Percentiles rank a stretch among this genome's conserved stretches.
Evolutionary conservation across 768 basidiomycete species (phyloP).

Genomic region (Macrolepiota fuliginosa): DNA sequence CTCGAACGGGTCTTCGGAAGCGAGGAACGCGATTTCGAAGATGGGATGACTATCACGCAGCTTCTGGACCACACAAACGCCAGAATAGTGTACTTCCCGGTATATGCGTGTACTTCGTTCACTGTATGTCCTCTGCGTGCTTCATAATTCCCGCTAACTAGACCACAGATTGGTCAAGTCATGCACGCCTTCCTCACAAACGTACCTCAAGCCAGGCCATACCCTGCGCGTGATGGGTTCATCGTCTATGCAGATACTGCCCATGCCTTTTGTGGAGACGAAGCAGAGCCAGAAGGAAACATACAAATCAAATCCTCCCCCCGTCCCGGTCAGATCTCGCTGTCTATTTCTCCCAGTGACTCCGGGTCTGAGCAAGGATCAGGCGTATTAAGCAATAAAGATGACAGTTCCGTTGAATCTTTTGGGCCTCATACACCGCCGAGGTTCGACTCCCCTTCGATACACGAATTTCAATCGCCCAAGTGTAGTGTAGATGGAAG

Average conservation of each 20-base stretch:
- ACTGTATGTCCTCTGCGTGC: conserved; percentile 17
- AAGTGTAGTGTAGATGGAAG: background rate
- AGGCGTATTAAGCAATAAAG: conserved; percentile 3
- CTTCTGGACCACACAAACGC: conserved; percentile 25
- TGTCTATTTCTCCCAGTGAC: background rate
- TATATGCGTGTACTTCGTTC: conserved; percentile 31
- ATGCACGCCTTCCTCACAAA: conserved; percentile 22
- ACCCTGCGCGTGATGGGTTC: conserved; percentile 20
- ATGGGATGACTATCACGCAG: conserved; percentile 26
- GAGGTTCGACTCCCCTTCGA: background rate
- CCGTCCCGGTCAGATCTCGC: background rate
- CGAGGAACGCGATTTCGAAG: conserved; percentile 15
- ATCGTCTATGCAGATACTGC: conserved; percentile 12
- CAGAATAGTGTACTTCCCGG: conserved; percentile 26
- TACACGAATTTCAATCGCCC: background rate
- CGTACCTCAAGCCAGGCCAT: conserved; percentile 13
- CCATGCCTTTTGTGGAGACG: background rate
- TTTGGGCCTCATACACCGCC: conserved; percentile 18
- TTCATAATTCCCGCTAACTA: background rate
- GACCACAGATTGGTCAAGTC: conserved; percentile 22
- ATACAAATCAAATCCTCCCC: background rate
- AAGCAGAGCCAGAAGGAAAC: background rate
- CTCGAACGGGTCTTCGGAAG: conserved; percentile 27
- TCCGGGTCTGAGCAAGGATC: background rate
- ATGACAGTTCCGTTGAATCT: conserved; percentile 18